Evolutionary conservation across 2,329 filamentous ascomycete genomes (phyloP), one percentile per base, ranked within the genome.

Genomic region (Dryadomyces quercus-mongolicae): DNA sequence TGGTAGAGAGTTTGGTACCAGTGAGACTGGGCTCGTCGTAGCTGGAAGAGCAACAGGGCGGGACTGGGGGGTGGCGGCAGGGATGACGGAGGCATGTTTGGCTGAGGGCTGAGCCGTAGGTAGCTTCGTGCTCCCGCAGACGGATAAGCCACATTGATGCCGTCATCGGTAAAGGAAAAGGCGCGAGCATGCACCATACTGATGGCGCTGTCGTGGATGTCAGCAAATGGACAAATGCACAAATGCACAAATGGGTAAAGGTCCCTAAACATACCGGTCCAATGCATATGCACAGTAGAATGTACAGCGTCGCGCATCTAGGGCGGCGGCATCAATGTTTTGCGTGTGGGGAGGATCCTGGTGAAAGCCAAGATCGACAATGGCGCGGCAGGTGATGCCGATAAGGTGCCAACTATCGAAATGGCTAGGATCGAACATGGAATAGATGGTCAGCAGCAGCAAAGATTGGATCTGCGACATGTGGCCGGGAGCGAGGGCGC

Each of bases 401-500:
- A 96, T 87, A 58, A 96, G 70, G 59, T 93, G 91, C 91, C 93
- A 97, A 62, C 86, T 89, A 63, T 95, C 90, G 63, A 95, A 96
- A 64, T 94, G 89, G 45, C 84, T 81, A 2, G 92, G 91, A 62
- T 97, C 91, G 51, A 95, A 75, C 73, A 93, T 86, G 3, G 92
- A 85, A 66, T 95, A 97, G 62, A 95, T 83, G 0, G 89, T 90
- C 52, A 97, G 78, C 2, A 97, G 74, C 2, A 96, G 70, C 21
- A 97, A 75, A 0, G 90, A 90, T 66, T 95, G 91, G 16, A 97
- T 89, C 61, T 93, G 92, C 1, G 81, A 80, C 22, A 89, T 80
- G 54, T 89, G 88, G 20, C 92, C 92, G 0, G 92, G 92, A 61
- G 85, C 84, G 22, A 98, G 75, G 9, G 95, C 91, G 49, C 83